Conservation (phyloP, 169 alveolate species). For the Plasmodium coatneyi region DNA sequence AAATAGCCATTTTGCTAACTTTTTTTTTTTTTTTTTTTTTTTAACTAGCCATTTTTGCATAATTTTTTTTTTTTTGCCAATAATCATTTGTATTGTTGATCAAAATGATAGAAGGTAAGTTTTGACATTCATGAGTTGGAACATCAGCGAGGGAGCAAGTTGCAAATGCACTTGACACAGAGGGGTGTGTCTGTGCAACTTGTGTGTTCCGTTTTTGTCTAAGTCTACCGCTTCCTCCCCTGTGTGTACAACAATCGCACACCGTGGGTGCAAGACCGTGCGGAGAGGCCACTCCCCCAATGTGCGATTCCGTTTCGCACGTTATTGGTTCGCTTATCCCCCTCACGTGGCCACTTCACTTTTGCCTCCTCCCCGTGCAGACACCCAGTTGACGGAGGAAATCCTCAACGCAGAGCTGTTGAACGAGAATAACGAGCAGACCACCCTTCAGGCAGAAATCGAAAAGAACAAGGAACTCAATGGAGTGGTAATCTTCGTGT, state of each 20-base stretch:
- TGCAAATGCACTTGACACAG: not conserved
- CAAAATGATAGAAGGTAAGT: constrained; percentile 31
- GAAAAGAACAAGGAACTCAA: constrained; percentile 75
- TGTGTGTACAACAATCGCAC: not conserved
- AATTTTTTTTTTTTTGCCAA: not conserved
- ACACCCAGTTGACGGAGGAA: constrained; percentile 71
- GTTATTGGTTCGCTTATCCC: not conserved
- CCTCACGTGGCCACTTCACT: not conserved
- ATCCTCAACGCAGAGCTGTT: constrained; percentile 68
- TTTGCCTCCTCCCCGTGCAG: constrained; percentile 21
- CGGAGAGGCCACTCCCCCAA: not conserved
- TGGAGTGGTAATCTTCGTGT: constrained; percentile 82
- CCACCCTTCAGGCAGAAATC: constrained; percentile 67
- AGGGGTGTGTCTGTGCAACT: not conserved
- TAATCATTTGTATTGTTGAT: not conserved
- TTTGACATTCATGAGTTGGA: not conserved
- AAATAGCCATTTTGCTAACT: too few relatives aligned
- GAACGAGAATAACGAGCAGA: constrained; percentile 72
- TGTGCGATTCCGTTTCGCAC: not conserved
- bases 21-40: not conserved
- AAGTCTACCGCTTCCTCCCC: not conserved
- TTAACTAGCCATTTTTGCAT: not conserved
- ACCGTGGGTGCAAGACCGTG: not conserved
- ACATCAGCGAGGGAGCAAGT: not conserved
- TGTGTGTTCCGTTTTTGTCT: not conserved